These are phyloP conservation scores for Stevia rebaudiana DNA, from an alignment of 140 eudicot species.

Conservation along the genomic window DNA sequence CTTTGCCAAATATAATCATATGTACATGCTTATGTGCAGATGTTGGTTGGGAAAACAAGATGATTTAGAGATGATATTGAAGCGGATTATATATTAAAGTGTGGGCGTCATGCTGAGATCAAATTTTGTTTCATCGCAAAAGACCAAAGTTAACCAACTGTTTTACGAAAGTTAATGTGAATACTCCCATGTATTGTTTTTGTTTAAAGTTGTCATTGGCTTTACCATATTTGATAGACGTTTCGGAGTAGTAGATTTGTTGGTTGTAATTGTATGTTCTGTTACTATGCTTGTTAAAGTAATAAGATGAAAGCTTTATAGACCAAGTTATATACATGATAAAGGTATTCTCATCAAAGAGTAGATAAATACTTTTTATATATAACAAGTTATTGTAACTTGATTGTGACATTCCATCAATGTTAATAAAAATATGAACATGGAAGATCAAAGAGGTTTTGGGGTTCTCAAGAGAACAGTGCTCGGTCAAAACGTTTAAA, in stretches of 20 bases:
- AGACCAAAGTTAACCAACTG: background rate
- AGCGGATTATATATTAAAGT: background rate
- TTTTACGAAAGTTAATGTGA: background rate
- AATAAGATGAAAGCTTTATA: too few species aligned
- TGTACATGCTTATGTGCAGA: conserved; percentile 10
- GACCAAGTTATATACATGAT: too few species aligned
- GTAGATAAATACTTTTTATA: too few species aligned
- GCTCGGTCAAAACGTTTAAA: too few species aligned
- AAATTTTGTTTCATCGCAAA: background rate
- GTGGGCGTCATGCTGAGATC: background rate
- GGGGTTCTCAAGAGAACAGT: too few species aligned
- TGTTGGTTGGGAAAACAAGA: background rate
- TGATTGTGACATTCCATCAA: too few species aligned
- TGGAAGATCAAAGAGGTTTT: too few species aligned
- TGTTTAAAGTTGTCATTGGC: background rate
- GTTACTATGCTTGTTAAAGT: too few species aligned
- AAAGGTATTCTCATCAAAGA: too few species aligned
- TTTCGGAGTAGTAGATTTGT: background rate
- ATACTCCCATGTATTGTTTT: background rate
- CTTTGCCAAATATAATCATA: background rate
- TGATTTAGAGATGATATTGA: background rate
- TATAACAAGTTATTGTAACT: too few species aligned
- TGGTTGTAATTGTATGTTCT: too few species aligned
- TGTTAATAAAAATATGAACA: too few species aligned
- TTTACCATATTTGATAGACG: background rate